Evolutionary conservation across 768 basidiomycete genomes (phyloP).

Genomic region (Rubroboletus satanas): DNA sequence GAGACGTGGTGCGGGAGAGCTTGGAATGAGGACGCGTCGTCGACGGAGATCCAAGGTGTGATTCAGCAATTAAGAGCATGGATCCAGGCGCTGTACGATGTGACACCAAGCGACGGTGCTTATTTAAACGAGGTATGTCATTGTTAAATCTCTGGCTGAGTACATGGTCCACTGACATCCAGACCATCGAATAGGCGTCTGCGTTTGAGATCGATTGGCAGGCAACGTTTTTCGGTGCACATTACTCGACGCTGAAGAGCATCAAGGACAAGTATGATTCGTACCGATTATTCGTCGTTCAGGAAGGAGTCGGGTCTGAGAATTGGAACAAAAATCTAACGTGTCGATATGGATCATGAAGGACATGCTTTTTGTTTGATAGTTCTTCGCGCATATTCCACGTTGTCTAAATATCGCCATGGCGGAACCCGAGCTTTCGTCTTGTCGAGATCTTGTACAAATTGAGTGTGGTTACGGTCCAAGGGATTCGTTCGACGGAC

Average conservation of each 20-base stretch:
- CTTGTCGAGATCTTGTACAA: neutral
- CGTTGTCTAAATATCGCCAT: too few species aligned
- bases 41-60: constrained; percentile 9
- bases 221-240: constrained; percentile 43
- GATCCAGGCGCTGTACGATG: constrained; percentile 21
- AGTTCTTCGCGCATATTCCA: too few species aligned
- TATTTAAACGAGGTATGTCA: constrained; percentile 46
- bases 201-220: constrained; percentile 40
- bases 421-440: neutral
- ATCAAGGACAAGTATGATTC: constrained; percentile 50
- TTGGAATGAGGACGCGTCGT: constrained; percentile 21
- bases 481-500: neutral
- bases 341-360: constrained; percentile 11
- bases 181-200: constrained; percentile 34
- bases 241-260: constrained; percentile 36
- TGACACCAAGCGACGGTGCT: constrained; percentile 34
- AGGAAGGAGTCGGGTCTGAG: constrained; percentile 47
- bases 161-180: neutral
- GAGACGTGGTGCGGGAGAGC: neutral
- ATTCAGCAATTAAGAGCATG: constrained; percentile 5
- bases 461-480: neutral
- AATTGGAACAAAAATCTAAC: constrained; percentile 39
- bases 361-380: too few species aligned
- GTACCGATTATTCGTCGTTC: constrained; percentile 41
- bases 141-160: neutral